phyloP scores from a whole-genome alignment of 1,284 basidiomycete genomes.

The Ustanciosporium gigantosporum region DNA sequence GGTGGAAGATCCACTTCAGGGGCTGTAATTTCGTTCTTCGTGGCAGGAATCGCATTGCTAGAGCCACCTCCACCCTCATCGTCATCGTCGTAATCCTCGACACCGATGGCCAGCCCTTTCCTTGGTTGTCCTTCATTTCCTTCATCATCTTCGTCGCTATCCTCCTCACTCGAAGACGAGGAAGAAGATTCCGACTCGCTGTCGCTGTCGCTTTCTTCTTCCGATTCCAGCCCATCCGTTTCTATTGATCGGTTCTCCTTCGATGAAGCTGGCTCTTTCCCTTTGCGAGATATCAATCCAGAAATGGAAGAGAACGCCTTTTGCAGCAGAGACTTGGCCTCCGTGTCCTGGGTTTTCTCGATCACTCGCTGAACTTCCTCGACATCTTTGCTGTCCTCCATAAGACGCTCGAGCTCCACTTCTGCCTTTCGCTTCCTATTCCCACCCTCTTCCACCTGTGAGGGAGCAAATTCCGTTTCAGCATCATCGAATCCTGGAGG shows the following conservation, averaged over 20 bases:
- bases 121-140: background rate
- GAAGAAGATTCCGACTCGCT: conserved; percentile 5
- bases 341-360: conserved; percentile 28
- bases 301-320: conserved; percentile 28
- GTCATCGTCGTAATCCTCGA: conserved; percentile 37
- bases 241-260: background rate
- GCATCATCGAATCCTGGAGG: conserved; percentile 32
- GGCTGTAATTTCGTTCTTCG: conserved; percentile 50
- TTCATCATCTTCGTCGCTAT: conserved; percentile 6
- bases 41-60: conserved; percentile 24
- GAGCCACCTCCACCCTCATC: conserved; percentile 18
- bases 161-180: conserved; percentile 17
- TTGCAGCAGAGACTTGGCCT: conserved; percentile 24
- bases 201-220: conserved; percentile 6
- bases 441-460: background rate
- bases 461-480: background rate
- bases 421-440: conserved; percentile 30
- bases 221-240: background rate
- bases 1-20: conserved; percentile 32
- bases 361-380: conserved; percentile 22
- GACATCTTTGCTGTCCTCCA: conserved; percentile 9
- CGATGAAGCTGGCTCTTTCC: background rate
- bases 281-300: conserved; percentile 11
- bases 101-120: conserved; percentile 1
- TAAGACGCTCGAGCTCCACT: conserved; percentile 18